These are phyloP conservation scores for Coemansia sp. DNA, from an alignment of 192 early-diverging fungal species.

Conservation along the genomic window DNA sequence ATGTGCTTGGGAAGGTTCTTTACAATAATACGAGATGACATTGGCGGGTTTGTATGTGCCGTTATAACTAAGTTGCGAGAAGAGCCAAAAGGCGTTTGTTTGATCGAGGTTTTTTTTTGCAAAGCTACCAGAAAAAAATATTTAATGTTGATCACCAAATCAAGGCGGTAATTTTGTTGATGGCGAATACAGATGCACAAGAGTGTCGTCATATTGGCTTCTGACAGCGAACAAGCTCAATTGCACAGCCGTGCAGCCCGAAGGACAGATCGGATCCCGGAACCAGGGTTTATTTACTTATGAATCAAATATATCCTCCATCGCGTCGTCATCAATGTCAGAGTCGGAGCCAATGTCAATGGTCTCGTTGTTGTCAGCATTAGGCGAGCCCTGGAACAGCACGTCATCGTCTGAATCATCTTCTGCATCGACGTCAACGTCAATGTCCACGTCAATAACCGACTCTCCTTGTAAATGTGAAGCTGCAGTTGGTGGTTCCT, in stretches of 20 bases:
- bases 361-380: conserved; percentile 2
- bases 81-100: background rate
- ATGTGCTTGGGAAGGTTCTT: conserved; percentile 96
- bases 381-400: conserved; percentile 2
- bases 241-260: too few species aligned
- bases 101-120: background rate
- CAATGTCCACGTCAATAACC: conserved; percentile 29
- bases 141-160: background rate
- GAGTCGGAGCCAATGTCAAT: conserved; percentile 41
- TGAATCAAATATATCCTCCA: conserved; percentile 51
- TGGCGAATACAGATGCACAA: too few species aligned
- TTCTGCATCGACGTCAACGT: too few species aligned
- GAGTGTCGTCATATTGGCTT: too few species aligned
- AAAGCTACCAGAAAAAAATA: background rate
- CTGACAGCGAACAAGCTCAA: too few species aligned
- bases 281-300: too few species aligned
- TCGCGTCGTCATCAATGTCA: conserved; percentile 42
- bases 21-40: conserved; percentile 78
- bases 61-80: too few species aligned
- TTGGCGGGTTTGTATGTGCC: background rate
- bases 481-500: background rate
- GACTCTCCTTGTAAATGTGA: background rate
- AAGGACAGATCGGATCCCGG: too few species aligned
- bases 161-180: too few species aligned
- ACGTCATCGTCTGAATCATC: conserved; percentile 8